phyloP scores from a whole-genome alignment of 495 filamentous ascomycete genomes.

The Penicillium cosmopolitanum region DNA sequence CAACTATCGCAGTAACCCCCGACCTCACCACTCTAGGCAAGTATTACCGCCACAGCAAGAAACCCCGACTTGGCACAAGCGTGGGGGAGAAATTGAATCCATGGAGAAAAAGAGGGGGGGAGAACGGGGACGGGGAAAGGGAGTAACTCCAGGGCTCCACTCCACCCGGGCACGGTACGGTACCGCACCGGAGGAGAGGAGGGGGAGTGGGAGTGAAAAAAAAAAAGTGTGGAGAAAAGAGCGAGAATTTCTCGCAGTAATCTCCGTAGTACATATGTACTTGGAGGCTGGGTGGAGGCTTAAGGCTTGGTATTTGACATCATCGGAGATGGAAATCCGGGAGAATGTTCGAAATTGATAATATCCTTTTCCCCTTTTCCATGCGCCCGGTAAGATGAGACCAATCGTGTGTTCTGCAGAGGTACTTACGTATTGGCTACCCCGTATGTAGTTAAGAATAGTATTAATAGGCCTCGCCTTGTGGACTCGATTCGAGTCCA shows the following conservation, averaged over 20 bases:
- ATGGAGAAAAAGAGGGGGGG: background rate
- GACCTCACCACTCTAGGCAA: background rate
- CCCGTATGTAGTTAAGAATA: background rate
- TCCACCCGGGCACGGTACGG: background rate
- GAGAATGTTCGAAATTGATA: slow-evolving; percentile 4
- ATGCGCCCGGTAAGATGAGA: background rate
- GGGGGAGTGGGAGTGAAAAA: background rate
- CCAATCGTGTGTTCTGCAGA: too few relatives aligned
- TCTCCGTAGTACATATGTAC: too few relatives aligned
- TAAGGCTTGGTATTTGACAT: background rate
- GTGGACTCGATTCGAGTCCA: too few relatives aligned
- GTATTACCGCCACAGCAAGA: background rate
- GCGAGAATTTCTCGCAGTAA: background rate
- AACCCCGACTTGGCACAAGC: background rate
- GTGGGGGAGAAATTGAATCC: background rate
- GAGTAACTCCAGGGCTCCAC: background rate
- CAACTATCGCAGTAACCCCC: too few relatives aligned
- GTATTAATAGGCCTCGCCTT: too few relatives aligned
- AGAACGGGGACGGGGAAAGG: background rate
- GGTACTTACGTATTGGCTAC: background rate
- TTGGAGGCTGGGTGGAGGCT: background rate
- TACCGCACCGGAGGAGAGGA: background rate
- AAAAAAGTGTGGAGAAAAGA: slow-evolving; percentile 7
- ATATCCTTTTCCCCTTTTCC: background rate
- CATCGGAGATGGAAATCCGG: background rate